These are phyloP conservation scores for Neospermospora avenae DNA, from an alignment of 2,329 filamentous ascomycete species.

Conservation along the genomic window DNA sequence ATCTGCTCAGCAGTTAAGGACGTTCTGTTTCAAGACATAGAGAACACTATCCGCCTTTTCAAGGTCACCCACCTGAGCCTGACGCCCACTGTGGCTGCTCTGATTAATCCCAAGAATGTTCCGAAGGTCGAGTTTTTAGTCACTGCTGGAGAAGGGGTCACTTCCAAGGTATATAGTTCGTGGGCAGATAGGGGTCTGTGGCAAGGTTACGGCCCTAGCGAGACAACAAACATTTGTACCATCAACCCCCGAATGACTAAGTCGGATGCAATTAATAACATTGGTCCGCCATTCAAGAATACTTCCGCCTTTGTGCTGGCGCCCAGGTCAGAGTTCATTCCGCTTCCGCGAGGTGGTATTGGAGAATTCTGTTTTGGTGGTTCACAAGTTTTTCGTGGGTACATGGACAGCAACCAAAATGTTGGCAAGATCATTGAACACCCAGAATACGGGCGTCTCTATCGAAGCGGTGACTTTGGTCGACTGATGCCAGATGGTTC, in stretches of 20 bases:
- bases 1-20: slow-evolving; percentile 75
- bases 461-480: slow-evolving; percentile 79
- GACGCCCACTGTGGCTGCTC: slow-evolving; percentile 78
- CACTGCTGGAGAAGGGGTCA: slow-evolving; percentile 78
- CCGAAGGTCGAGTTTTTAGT: slow-evolving; percentile 73
- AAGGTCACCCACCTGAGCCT: slow-evolving; percentile 76
- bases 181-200: slow-evolving; percentile 69
- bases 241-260: slow-evolving; percentile 58
- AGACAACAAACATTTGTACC: slow-evolving; percentile 86
- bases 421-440: slow-evolving; percentile 66
- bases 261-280: slow-evolving; percentile 64
- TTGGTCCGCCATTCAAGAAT: slow-evolving; percentile 72
- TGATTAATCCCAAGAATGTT: slow-evolving; percentile 66
- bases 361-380: slow-evolving; percentile 88
- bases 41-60: slow-evolving; percentile 60
- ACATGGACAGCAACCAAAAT: slow-evolving; percentile 65
- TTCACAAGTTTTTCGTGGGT: slow-evolving; percentile 74
- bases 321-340: slow-evolving; percentile 44
- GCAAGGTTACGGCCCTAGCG: slow-evolving; percentile 81
- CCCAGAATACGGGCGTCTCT: slow-evolving; percentile 66
- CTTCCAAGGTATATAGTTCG: slow-evolving; percentile 61
- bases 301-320: slow-evolving; percentile 54
- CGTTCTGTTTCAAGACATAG: slow-evolving; percentile 68
- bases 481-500: slow-evolving; percentile 74
- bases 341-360: slow-evolving; percentile 66